phyloP scores from a whole-genome alignment of 1,284 basidiomycete species.

The Cryptococcus floricola region DNA sequence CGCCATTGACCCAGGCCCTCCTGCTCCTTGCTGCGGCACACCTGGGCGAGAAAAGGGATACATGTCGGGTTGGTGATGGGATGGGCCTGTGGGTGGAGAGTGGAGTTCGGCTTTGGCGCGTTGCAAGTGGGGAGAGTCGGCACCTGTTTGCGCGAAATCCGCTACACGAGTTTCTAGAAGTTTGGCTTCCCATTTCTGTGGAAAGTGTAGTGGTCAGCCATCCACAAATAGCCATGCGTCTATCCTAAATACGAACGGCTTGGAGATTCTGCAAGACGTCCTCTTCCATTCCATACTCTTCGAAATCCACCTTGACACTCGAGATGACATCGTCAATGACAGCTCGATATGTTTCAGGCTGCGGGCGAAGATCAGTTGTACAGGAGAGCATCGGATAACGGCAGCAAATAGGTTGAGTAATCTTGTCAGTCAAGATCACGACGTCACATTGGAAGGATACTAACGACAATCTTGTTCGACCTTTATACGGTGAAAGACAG shows the following conservation, averaged over 20 bases:
- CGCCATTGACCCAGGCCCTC: neutral
- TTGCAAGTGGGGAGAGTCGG: constrained; percentile 7
- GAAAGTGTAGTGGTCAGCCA: constrained; percentile 5
- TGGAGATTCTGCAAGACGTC: constrained; percentile 85
- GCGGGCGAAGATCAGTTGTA: constrained; percentile 3
- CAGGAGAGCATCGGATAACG: neutral
- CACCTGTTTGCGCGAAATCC: constrained; percentile 60
- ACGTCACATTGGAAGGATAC: constrained; percentile 15
- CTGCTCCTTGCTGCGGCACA: constrained; percentile 9
- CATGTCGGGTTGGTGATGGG: constrained; percentile 1
- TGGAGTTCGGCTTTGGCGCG: constrained; percentile 3
- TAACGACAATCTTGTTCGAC: constrained; percentile 51
- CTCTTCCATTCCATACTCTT: constrained; percentile 92
- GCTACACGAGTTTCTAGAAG: constrained; percentile 88
- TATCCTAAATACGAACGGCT: constrained; percentile 58
- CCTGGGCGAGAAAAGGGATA: constrained; percentile 5
- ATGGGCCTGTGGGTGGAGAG: constrained; percentile 10
- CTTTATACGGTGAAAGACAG: constrained; percentile 20
- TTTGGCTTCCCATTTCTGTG: constrained; percentile 89
- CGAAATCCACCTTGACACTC: constrained; percentile 87
- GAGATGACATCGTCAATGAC: constrained; percentile 96
- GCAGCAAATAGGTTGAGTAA: neutral
- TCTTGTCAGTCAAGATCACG: neutral
- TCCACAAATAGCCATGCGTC: neutral
- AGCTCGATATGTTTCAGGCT: constrained; percentile 85